Percentiles rank a stretch among this genome's conserved stretches.
Evolutionary conservation across 75 land plant genomes (phyloP).

Genomic region (Sequoia sempervirens): DNA sequence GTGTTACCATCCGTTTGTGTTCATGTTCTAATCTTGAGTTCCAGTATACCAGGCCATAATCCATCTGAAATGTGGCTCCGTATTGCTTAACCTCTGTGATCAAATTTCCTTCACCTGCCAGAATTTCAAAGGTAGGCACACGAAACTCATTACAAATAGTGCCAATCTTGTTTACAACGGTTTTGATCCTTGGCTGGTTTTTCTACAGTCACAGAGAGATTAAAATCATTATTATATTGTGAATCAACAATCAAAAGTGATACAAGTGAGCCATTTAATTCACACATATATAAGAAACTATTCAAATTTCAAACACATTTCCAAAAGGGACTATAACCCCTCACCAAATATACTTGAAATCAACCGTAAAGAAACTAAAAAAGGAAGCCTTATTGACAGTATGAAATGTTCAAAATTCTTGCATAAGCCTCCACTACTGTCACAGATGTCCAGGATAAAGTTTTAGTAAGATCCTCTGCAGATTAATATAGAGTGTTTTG

Average conservation of each 20-base stretch:
- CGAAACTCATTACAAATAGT: conserved; percentile 87
- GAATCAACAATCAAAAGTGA: not conserved
- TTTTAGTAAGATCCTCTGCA: not conserved
- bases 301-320: not conserved
- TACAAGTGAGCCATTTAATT: not conserved
- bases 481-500: not conserved
- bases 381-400: not conserved
- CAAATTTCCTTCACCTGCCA: conserved; percentile 70
- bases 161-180: conserved; percentile 84
- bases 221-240: not conserved
- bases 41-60: conserved; percentile 92
- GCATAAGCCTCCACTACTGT: not conserved
- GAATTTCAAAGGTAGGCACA: conserved; percentile 86
- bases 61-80: conserved; percentile 86
- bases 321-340: not conserved
- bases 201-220: conserved; percentile 48
- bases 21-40: conserved; percentile 96
- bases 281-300: not conserved
- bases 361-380: not conserved
- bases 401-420: not conserved
- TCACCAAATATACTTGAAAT: not conserved
- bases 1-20: conserved; percentile 73
- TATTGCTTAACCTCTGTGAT: conserved; percentile 97
- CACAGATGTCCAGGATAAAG: not conserved
- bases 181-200: conserved; percentile 83